Conservation (phyloP, 2,329 filamentous ascomycete genomes). For the Phyllosticta citriasiana region DNA sequence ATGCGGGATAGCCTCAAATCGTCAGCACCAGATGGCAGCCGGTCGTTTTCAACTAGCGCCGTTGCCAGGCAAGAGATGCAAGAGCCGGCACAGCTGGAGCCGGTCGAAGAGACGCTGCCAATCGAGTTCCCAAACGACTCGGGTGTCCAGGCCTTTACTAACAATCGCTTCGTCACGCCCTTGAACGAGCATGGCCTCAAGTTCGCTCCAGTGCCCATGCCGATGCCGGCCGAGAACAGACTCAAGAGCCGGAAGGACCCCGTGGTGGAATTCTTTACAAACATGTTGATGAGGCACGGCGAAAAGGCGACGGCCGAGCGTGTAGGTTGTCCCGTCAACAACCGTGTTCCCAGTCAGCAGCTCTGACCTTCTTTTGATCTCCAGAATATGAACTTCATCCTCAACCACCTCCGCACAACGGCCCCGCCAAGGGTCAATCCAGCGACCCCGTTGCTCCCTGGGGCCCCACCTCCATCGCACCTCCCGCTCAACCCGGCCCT, state of each 20-base stretch:
- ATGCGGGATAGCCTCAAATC: conserved; percentile 50
- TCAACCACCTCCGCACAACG: conserved; percentile 74
- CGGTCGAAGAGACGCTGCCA: conserved; percentile 18
- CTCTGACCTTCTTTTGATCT: background rate
- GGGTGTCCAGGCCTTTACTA: conserved; percentile 16
- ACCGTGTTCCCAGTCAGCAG: conserved; percentile 9
- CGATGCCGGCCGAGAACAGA: conserved; percentile 53
- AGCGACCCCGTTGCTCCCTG: conserved; percentile 60
- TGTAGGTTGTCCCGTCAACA: conserved; percentile 42
- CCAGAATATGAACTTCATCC: conserved; percentile 75
- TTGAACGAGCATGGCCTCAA: conserved; percentile 49
- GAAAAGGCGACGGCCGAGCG: conserved; percentile 84
- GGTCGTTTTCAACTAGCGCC: conserved; percentile 50
- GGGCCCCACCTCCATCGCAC: conserved; percentile 63
- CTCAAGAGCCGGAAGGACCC: conserved; percentile 78
- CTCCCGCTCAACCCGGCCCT: conserved; percentile 82
- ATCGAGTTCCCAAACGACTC: conserved; percentile 18
- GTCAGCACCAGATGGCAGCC: conserved; percentile 32
- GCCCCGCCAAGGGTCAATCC: conserved; percentile 68
- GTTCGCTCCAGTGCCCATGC: conserved; percentile 60
- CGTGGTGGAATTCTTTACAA: conserved; percentile 76
- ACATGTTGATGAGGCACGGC: conserved; percentile 82
- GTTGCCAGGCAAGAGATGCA: conserved; percentile 20
- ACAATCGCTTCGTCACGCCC: background rate
- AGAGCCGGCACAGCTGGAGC: conserved; percentile 14